Conservation (phyloP, 139 green algal genomes). For the Trebouxia sp. region DNA sequence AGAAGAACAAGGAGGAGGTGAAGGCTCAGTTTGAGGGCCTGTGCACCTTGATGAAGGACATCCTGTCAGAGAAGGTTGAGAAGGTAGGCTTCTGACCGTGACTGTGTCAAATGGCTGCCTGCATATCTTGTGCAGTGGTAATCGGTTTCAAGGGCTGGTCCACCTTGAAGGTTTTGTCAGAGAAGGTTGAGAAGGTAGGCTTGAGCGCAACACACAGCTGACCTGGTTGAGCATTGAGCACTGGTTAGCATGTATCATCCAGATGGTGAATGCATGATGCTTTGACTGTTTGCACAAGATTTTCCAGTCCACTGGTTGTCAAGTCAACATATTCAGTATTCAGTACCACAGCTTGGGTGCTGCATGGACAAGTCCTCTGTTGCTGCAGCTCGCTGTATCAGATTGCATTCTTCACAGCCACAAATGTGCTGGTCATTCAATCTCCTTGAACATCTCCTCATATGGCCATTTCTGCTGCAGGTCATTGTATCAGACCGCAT, state of each 20-base stretch:
- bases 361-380: too few species aligned
- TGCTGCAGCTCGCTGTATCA: too few species aligned
- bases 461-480: conserved; percentile 29
- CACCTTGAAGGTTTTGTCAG: conserved; percentile 92
- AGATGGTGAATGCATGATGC: too few species aligned
- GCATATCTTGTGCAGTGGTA: too few species aligned
- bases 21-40: conserved; percentile 94
- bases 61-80: conserved; percentile 96
- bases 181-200: conserved; percentile 87
- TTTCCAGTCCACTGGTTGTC: too few species aligned
- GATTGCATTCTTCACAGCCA: background rate
- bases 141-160: conserved; percentile 97
- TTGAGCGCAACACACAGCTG: background rate
- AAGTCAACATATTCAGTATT: too few species aligned
- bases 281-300: too few species aligned
- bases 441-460: background rate
- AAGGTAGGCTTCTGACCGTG: conserved; percentile 44
- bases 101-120: background rate
- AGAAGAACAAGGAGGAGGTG: conserved; percentile 91
- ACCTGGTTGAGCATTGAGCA: too few species aligned
- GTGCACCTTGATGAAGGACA: conserved; percentile 96
- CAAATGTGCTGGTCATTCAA: background rate
- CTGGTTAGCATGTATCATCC: too few species aligned
- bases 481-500: conserved; percentile 97
- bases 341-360: too few species aligned